These are phyloP conservation scores for Vigna angularis DNA, from an alignment of 306 rosid genomes.

Conservation along the genomic window DNA sequence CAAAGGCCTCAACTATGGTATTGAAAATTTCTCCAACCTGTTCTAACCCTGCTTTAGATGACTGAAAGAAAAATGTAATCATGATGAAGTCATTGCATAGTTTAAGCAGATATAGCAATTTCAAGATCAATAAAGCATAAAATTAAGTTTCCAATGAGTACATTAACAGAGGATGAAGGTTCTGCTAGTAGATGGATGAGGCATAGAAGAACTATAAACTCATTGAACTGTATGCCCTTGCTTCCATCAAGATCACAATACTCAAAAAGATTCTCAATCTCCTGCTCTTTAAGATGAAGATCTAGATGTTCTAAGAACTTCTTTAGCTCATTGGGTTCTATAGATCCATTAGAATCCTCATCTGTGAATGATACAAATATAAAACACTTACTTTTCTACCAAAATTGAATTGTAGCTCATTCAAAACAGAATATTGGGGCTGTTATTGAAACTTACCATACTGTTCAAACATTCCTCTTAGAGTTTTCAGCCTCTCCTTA, in stretches of 20 bases:
- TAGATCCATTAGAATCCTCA: conserved; percentile 80
- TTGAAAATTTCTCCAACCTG: conserved; percentile 74
- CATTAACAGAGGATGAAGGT: conserved; percentile 55
- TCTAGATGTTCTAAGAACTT: conserved; percentile 70
- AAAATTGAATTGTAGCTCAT: neutral
- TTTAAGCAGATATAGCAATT: conserved; percentile 22
- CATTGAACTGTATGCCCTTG: conserved; percentile 84
- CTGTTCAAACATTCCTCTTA: conserved; percentile 73
- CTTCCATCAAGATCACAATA: conserved; percentile 88
- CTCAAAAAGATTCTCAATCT: conserved; percentile 71
- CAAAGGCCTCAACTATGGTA: conserved; percentile 70
- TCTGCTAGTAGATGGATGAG: conserved; percentile 80
- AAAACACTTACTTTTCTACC: conserved; percentile 22
- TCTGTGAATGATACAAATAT: conserved; percentile 55
- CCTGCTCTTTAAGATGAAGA: conserved; percentile 66
- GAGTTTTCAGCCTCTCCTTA: conserved; percentile 63
- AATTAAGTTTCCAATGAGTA: conserved; percentile 43
- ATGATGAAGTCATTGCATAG: conserved; percentile 21
- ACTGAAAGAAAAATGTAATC: conserved; percentile 51
- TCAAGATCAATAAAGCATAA: conserved; percentile 34
- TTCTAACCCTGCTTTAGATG: conserved; percentile 61
- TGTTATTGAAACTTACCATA: conserved; percentile 66
- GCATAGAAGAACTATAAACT: conserved; percentile 89
- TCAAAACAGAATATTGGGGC: conserved; percentile 10
- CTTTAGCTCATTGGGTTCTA: conserved; percentile 72